These are phyloP conservation scores for Mucor velutinosus DNA, from an alignment of 371 early-diverging fungal genomes.

Conservation along the genomic window DNA sequence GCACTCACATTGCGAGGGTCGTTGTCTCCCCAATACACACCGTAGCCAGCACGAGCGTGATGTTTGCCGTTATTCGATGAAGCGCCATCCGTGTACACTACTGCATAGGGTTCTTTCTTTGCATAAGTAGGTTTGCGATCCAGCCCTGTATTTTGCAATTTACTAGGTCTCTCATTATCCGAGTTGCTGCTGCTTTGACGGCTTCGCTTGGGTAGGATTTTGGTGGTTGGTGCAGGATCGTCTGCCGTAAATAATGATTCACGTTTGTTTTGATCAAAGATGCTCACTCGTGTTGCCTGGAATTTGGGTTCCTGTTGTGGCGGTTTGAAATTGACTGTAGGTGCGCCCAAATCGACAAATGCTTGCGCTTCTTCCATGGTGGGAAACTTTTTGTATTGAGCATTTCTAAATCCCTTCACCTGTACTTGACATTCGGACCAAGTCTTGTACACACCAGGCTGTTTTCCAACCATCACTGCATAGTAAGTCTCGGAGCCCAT, in stretches of 20 bases:
- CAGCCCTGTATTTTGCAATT: background rate
- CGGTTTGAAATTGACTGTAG: background rate
- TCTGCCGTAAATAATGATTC: background rate
- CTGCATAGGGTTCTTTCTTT: background rate
- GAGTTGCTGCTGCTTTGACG: background rate
- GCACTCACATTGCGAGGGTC: conserved; percentile 79
- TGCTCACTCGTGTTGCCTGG: background rate
- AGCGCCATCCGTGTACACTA: conserved; percentile 84
- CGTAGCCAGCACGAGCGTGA: conserved; percentile 74
- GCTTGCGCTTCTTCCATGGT: conserved; percentile 50
- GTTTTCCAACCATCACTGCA: conserved; percentile 62
- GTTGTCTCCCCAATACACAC: conserved; percentile 78
- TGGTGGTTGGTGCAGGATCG: background rate
- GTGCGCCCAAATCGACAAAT: conserved; percentile 23
- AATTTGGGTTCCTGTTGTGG: background rate
- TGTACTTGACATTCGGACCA: conserved; percentile 68
- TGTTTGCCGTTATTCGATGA: conserved; percentile 66
- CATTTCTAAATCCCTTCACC: conserved; percentile 54
- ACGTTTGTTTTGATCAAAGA: background rate
- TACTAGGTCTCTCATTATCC: background rate
- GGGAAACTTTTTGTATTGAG: conserved; percentile 65
- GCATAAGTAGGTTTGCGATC: background rate
- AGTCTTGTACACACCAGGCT: conserved; percentile 55
- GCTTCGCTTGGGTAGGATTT: background rate
- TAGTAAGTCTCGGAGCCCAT: conserved; percentile 39